Percentiles rank a stretch among this genome's conserved stretches.
Evolutionary conservation across 2,329 filamentous ascomycete genomes (phyloP).

Genomic region (Penicillium sp.): DNA sequence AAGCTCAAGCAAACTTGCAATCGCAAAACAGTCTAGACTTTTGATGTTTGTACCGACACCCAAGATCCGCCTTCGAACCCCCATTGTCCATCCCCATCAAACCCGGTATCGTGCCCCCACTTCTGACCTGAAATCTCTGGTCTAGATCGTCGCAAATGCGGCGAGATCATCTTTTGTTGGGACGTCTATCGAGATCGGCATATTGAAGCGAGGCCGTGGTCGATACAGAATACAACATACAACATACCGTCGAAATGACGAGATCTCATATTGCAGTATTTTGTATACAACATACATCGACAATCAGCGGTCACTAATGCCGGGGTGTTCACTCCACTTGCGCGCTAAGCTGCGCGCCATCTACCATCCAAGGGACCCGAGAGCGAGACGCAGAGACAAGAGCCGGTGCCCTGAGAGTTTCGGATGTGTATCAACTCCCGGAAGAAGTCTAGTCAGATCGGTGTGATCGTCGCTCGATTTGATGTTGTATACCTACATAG

Average conservation of each 20-base stretch:
- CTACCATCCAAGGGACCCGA: neutral
- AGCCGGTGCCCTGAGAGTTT: neutral
- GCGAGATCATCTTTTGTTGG: neutral
- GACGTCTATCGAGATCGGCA: neutral
- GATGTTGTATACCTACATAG: too few species aligned
- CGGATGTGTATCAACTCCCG: neutral
- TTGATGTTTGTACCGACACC: neutral
- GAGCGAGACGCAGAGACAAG: neutral
- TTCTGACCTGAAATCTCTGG: neutral
- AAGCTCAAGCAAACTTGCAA: too few species aligned
- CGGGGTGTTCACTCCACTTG: neutral
- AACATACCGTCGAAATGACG: too few species aligned
- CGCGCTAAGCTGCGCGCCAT: neutral
- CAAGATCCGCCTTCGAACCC: neutral
- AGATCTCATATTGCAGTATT: too few species aligned
- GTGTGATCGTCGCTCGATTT: too few species aligned
- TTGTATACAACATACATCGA: too few species aligned
- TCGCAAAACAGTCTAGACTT: too few species aligned
- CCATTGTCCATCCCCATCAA: neutral
- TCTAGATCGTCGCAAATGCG: constrained; percentile 3
- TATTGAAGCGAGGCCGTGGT: neutral
- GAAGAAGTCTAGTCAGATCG: too few species aligned
- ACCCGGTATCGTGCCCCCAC: neutral
- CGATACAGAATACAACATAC: neutral
- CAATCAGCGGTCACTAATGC: too few species aligned